Evolutionary conservation across 2,329 filamentous ascomycete species (phyloP).

Genomic region (Ophiostoma perfectum): DNA sequence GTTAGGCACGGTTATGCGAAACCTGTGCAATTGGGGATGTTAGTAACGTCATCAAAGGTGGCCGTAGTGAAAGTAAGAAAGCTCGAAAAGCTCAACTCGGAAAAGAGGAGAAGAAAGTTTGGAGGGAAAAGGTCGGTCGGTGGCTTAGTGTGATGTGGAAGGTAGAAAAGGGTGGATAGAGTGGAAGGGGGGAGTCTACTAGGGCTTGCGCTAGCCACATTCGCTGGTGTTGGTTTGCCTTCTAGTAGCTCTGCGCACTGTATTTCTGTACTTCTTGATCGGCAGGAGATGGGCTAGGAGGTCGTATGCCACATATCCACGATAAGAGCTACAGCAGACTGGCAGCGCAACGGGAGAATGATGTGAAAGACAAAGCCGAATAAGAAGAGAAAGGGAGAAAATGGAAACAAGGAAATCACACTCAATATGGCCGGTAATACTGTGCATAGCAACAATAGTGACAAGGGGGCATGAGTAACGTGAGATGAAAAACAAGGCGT

Average conservation of each 20-base stretch:
- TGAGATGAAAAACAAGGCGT: background rate
- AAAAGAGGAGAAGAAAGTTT: conserved; percentile 16
- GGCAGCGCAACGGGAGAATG: background rate
- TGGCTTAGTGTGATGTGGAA: conserved; percentile 14
- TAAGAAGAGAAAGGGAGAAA: background rate
- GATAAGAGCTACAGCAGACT: conserved; percentile 2
- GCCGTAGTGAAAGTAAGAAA: background rate
- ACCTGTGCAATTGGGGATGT: conserved; percentile 11
- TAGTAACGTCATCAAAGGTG: conserved; percentile 10
- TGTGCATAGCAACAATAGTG: background rate
- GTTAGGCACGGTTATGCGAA: conserved; percentile 10
- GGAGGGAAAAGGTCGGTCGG: conserved; percentile 10
- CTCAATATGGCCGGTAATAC: background rate
- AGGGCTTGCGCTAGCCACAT: conserved; percentile 13
- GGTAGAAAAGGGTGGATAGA: conserved; percentile 14
- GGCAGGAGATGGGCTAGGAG: background rate
- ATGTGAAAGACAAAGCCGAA: background rate
- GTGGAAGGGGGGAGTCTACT: background rate
- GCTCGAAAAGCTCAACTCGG: conserved; percentile 7
- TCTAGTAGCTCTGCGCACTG: background rate
- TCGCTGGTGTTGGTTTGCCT: background rate
- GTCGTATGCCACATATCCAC: background rate
- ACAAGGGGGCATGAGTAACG: background rate
- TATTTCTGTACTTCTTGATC: conserved; percentile 1
- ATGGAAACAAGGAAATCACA: background rate